Evolutionary conservation across 2,329 filamentous ascomycete genomes (phyloP), one percentile per base, ranked within the genome.

Genomic region (Trichoderma atroviride): DNA sequence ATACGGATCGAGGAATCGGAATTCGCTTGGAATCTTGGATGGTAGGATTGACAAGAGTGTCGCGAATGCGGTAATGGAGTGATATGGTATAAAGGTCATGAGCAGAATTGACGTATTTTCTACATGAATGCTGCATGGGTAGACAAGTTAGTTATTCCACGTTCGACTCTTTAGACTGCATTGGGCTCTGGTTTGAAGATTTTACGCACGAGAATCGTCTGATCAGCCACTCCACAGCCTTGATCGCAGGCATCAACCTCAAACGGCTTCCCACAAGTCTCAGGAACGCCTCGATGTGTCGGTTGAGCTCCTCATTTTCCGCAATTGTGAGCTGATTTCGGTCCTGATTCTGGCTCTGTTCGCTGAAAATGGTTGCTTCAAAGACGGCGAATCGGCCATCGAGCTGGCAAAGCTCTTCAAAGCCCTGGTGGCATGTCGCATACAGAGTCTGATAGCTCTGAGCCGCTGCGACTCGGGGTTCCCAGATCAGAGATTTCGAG

Each of bases 401-500:
- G 66, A 99, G 85, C 73, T 90, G 88, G 80, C 96, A 98, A 70
- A 99, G 84, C 76, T 99, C 96, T 72, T 94, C 89, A 76, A 95
- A 99, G 2, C 94, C 96, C 76, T 97, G 92, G 74, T 89, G 85
- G 78, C 95, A 98, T 78, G 97, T 88, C 69, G 91, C 88, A 79
- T 92, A 98, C 70, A 99, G 87, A 5, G 91, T 92, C 77, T 97
- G 92, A 79, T 95, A 97, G 76, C 91, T 96, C 83, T 99, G 96
- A 19, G 89, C 90, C 6, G 92, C 91, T 62, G 96, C 96, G 74
- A 95, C 86, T 77, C 90, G 89, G 70, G 92, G 87, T 75, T 97
- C 94, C 83, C 97, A 99, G 70, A 99, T 92, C 71, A 99, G 84
- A 65, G 96, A 99, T 81, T 97, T 95, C 73, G 93, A 93, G 82